These are phyloP conservation scores for Plasmopara muralis DNA, from an alignment of 352 stramenopile genomes.

Conservation along the genomic window DNA sequence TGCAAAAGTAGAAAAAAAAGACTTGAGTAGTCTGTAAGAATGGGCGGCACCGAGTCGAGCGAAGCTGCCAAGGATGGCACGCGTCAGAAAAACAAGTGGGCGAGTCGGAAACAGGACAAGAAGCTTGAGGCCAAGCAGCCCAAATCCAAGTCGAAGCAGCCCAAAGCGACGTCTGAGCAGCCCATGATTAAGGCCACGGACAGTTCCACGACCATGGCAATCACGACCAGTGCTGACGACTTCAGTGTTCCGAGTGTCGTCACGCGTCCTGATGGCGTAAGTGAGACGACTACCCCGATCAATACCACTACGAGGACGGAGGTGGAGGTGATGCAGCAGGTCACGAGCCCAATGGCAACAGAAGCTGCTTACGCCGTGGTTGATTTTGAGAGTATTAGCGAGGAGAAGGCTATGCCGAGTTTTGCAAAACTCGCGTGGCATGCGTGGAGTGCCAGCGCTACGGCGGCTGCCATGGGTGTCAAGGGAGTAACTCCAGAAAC, in stretches of 20 bases:
- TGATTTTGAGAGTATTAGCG: conserved; percentile 32
- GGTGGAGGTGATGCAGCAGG: conserved; percentile 9
- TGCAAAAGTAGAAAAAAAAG: conserved; percentile 3
- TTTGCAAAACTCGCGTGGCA: conserved; percentile 25
- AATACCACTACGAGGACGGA: too few species aligned
- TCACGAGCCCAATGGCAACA: conserved; percentile 16
- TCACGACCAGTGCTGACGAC: conserved; percentile 27
- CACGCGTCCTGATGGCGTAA: conserved; percentile 20
- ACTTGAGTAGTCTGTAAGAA: conserved; percentile 8
- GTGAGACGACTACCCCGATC: conserved; percentile 24
- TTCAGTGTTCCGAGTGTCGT: conserved; percentile 22
- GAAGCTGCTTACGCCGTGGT: conserved; percentile 15
- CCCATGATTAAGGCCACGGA: conserved; percentile 10
- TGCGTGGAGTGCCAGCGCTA: conserved; percentile 24
- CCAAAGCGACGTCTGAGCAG: conserved; percentile 1
- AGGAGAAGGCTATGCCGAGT: conserved; percentile 17
- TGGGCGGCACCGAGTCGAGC: conserved; percentile 28
- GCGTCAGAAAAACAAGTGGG: conserved; percentile 15
- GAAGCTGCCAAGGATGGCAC: conserved; percentile 21
- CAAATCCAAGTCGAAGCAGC: conserved; percentile 9
- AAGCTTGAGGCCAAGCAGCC: conserved; percentile 10
- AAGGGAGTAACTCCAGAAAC: conserved; percentile 14
- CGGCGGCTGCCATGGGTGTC: conserved; percentile 24
- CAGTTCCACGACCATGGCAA: too few species aligned
- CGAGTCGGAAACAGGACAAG: conserved; percentile 9